Evolutionary conservation across 1,139 yeast genomes (phyloP).

Genomic region (Lodderomyces jiufengensis): DNA sequence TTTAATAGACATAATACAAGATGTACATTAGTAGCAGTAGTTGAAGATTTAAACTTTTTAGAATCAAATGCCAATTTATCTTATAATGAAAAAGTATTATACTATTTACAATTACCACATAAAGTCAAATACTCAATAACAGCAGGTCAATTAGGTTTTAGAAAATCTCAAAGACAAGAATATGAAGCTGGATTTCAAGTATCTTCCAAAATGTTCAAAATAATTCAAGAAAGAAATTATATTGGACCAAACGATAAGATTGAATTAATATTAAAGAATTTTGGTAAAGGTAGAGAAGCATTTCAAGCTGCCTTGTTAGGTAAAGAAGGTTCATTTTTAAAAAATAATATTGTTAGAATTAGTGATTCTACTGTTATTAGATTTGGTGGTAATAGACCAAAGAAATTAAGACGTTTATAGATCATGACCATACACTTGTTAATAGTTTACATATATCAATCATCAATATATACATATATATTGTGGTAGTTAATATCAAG

Average conservation of each 20-base stretch:
- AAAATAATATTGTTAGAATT: conserved; percentile 62
- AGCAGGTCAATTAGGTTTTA: conserved; percentile 73
- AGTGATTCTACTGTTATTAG: conserved; percentile 78
- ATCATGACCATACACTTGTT: neutral
- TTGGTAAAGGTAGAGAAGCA: conserved; percentile 88
- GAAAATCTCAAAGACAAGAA: conserved; percentile 80
- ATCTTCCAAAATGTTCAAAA: conserved; percentile 65
- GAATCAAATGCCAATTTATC: conserved; percentile 53
- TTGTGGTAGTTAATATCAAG: neutral
- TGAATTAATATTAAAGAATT: conserved; percentile 74
- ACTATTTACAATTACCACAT: conserved; percentile 78
- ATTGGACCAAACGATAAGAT: conserved; percentile 51
- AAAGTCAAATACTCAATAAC: conserved; percentile 63
- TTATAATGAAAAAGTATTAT: conserved; percentile 73
- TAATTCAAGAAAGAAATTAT: conserved; percentile 58
- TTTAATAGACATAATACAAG: conserved; percentile 84
- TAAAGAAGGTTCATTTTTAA: conserved; percentile 74
- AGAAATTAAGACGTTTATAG: conserved; percentile 65
- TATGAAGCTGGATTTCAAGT: conserved; percentile 95
- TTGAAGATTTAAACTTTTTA: conserved; percentile 59
- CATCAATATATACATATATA: neutral
- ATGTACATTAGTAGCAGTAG: conserved; percentile 69
- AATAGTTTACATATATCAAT: conserved; percentile 5
- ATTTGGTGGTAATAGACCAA: conserved; percentile 90
- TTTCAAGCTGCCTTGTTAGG: conserved; percentile 83